Evolutionary conservation across 371 early-diverging fungal genomes (phyloP).

Genomic region (Rhizopus sp.): DNA sequence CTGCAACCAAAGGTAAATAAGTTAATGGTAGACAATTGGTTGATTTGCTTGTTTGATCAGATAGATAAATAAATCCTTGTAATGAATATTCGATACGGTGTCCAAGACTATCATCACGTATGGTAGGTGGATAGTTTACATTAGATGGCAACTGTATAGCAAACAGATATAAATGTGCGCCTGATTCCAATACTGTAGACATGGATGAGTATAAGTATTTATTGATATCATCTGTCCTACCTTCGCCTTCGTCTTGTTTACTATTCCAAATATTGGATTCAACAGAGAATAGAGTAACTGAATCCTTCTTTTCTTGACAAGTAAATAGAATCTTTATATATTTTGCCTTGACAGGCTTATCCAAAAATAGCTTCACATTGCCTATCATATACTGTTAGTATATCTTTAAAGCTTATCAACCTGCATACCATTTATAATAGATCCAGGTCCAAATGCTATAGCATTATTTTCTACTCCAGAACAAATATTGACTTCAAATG

Average conservation of each 20-base stretch:
- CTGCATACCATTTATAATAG: conserved; percentile 41
- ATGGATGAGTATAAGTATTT: background rate
- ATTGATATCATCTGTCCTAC: conserved; percentile 6
- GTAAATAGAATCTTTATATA: conserved; percentile 38
- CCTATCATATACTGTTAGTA: conserved; percentile 18
- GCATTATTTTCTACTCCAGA: conserved; percentile 24
- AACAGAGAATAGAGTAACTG: conserved; percentile 30
- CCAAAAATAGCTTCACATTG: conserved; percentile 34
- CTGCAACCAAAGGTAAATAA: conserved; percentile 41
- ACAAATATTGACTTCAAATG: conserved; percentile 28
- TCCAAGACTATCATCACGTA: conserved; percentile 32
- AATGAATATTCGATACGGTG: conserved; percentile 42
- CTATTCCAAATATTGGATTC: conserved; percentile 30
- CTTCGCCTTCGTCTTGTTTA: conserved; percentile 1
- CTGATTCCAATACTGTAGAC: conserved; percentile 19
- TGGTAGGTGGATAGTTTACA: conserved; percentile 47
- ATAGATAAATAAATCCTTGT: conserved; percentile 33
- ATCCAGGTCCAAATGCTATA: conserved; percentile 49
- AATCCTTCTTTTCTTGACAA: conserved; percentile 28
- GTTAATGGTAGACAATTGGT: conserved; percentile 22
- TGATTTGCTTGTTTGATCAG: conserved; percentile 14
- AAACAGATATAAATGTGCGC: conserved; percentile 46
- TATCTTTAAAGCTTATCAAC: no score
- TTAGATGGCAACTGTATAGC: conserved; percentile 41
- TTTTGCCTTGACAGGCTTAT: conserved; percentile 29